Evolutionary conservation across 2,329 filamentous ascomycete genomes (phyloP), one percentile per base, ranked within the genome.

Genomic region (Dothidotthia symphoricarpi): DNA sequence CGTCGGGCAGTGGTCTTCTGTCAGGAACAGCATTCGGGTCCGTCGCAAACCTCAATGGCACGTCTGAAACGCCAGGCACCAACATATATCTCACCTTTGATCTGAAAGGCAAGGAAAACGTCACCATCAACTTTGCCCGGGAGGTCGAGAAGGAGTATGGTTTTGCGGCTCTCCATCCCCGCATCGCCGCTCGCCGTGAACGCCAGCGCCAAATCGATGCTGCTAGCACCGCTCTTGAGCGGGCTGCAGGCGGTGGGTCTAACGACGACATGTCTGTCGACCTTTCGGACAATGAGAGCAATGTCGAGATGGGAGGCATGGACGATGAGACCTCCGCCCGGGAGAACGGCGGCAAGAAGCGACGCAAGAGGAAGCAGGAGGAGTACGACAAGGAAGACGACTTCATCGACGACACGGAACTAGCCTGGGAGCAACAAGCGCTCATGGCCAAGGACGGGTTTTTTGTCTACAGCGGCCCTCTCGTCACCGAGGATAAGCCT

Each of bases 361-460:
- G 88, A 69, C 80, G 88, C 38, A 85, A 85, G 85, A 94, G 67
- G 65, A 83, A 82, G 68, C 73, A 77, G 27, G 81, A 84, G 52
- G 79, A 82, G 42, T 84, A 84, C 54, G 79, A 83, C 57, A 80
- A 80, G 41, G 79, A 82, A 36, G 81, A 84, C 49, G 80, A 81
- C 29, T 84, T 84, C 57, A 81, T 84, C 39, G 93, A 98, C 58
- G 93, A 98, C 62, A 94, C 89, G 1, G 93, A 98, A 65, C 68
- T 96, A 61, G 76, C 94, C 1, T 97, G 91, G 91, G 88, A 97
- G 68, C 88, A 95, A 59, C 87, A 95, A 63, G 91, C 91, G 6
- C 89, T 91, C 4, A 90, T 93, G 31, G 91, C 88, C 51, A 88
- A 91, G 54, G 93, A 97, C 63, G 93, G 93, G 1, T 98, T 97